phyloP scores from a whole-genome alignment of 345 rosid species.

The Populus simonii region DNA sequence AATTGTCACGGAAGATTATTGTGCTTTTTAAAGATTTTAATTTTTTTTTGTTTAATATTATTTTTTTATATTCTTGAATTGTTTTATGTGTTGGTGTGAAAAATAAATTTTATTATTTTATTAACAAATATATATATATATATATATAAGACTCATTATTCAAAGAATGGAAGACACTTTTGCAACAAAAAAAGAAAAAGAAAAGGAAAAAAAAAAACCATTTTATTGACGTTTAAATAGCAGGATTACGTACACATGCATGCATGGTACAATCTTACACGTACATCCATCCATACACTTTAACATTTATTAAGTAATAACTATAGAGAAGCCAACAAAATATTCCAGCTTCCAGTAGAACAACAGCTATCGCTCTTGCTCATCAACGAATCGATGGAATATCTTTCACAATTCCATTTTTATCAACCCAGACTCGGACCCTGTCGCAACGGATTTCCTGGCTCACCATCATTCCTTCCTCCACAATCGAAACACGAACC shows the following conservation, averaged over 20 bases:
- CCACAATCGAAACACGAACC: slow-evolving; percentile 29
- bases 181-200: not conserved
- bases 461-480: slow-evolving; percentile 33
- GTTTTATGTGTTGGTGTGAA: too few relatives aligned
- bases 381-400: slow-evolving; percentile 31
- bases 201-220: not conserved
- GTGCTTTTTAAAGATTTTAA: too few relatives aligned
- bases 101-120: too few relatives aligned
- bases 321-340: not conserved
- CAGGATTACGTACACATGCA: not conserved
- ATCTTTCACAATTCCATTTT: slow-evolving; percentile 32
- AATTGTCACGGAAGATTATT: too few relatives aligned
- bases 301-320: too few relatives aligned
- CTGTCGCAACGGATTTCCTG: slow-evolving; percentile 34
- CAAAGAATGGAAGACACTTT: not conserved
- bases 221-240: not conserved
- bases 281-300: not conserved
- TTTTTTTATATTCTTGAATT: too few relatives aligned
- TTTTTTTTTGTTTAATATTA: too few relatives aligned
- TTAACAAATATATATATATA: too few relatives aligned
- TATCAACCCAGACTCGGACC: slow-evolving; percentile 41
- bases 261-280: not conserved
- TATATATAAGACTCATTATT: not conserved
- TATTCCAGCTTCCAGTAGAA: not conserved
- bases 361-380: not conserved